phyloP scores from a whole-genome alignment of 768 basidiomycete species.

The Boletus rubroflammeus region DNA sequence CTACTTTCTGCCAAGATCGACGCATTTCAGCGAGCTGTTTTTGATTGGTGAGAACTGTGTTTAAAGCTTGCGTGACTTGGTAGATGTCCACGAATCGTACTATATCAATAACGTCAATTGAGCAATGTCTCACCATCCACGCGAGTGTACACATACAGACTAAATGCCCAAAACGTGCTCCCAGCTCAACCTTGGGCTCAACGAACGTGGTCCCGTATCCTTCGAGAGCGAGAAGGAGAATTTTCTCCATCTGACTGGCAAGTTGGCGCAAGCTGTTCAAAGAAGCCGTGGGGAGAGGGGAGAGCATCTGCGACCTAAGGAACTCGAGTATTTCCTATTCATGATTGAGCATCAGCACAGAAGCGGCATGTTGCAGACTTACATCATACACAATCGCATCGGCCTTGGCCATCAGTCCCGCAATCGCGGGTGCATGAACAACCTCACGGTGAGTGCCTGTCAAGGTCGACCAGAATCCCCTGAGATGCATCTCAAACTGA shows the following conservation, averaged over 20 bases:
- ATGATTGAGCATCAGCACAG: conserved; percentile 17
- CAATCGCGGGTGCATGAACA: conserved; percentile 84
- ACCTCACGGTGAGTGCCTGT: conserved; percentile 78
- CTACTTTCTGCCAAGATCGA: conserved; percentile 81
- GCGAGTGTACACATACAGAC: conserved; percentile 57
- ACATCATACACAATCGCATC: conserved; percentile 92
- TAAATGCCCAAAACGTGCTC: conserved; percentile 86
- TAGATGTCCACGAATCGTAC: conserved; percentile 91
- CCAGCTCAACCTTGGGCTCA: conserved; percentile 87
- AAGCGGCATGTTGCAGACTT: conserved; percentile 33
- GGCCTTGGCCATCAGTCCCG: conserved; percentile 83
- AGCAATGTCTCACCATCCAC: not conserved
- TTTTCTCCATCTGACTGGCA: conserved; percentile 90
- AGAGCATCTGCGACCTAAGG: conserved; percentile 80
- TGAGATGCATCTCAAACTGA: conserved; percentile 83
- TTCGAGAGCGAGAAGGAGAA: conserved; percentile 75
- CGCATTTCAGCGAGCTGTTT: conserved; percentile 85
- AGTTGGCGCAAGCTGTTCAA: conserved; percentile 72
- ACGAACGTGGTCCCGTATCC: conserved; percentile 86
- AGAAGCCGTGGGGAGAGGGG: conserved; percentile 64
- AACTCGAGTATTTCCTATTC: conserved; percentile 82
- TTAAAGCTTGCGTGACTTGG: conserved; percentile 86
- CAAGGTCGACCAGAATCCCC: conserved; percentile 80
- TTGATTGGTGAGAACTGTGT: conserved; percentile 83
- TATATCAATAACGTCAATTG: conserved; percentile 30